Evolutionary conservation across 441 rosid species (phyloP).

Genomic region (Aleurites moluccanus): DNA sequence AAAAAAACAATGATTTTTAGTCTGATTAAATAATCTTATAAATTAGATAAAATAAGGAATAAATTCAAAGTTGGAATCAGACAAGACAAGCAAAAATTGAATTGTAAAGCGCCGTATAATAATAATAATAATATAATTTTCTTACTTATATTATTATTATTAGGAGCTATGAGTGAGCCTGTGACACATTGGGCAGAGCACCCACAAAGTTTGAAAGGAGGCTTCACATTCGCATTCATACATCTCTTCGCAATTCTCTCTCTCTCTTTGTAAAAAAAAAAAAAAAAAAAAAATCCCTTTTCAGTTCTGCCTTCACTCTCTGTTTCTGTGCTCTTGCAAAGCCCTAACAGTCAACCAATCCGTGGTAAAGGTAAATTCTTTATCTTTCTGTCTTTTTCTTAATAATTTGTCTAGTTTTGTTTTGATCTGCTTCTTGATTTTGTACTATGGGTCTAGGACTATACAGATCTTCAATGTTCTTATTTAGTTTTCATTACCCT

Average conservation of each 20-base stretch:
- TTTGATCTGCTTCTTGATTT: slow-evolving; percentile 14
- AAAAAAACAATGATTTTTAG: too few species aligned
- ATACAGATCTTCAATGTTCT: slow-evolving; percentile 7
- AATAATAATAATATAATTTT: not conserved
- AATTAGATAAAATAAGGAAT: too few species aligned
- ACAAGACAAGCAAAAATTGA: too few species aligned
- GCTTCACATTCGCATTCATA: not conserved
- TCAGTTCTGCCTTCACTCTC: not conserved
- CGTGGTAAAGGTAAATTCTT: not conserved
- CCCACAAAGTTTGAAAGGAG: not conserved
- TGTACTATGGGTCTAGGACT: not conserved
- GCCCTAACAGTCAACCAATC: not conserved
- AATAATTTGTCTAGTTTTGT: not conserved
- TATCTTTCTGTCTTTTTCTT: not conserved
- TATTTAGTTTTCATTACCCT: not conserved
- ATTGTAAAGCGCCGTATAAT: too few species aligned
- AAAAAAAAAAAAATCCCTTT: not conserved
- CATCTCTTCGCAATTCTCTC: not conserved
- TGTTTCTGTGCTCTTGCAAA: not conserved
- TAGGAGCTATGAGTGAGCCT: not conserved
- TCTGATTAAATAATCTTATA: too few species aligned
- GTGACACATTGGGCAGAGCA: not conserved
- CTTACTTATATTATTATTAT: too few species aligned
- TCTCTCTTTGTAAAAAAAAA: not conserved
- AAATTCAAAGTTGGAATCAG: too few species aligned